Percentiles rank a stretch among this genome's conserved stretches.
Evolutionary conservation across 495 filamentous ascomycete species (phyloP).

Genomic region (Aspergillus ellipticus): DNA sequence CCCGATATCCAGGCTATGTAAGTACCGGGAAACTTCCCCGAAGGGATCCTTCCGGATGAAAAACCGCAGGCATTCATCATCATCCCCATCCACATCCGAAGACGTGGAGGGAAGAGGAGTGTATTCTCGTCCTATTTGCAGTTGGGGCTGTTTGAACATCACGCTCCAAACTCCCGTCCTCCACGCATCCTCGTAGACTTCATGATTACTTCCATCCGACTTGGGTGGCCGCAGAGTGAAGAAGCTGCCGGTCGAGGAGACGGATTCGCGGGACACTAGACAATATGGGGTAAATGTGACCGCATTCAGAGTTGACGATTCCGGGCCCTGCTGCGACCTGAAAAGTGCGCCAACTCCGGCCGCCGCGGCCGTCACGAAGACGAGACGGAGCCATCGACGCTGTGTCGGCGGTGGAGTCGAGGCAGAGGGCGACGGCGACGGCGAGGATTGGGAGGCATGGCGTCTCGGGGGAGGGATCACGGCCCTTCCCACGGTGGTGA

Average conservation of each 20-base stretch:
- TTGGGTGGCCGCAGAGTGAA: constrained; percentile 60
- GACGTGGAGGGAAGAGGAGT: constrained; percentile 69
- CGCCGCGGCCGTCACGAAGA: constrained; percentile 31
- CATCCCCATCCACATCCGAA: constrained; percentile 29
- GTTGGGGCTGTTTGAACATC: constrained; percentile 87
- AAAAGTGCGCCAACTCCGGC: constrained; percentile 37
- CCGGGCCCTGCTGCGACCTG: constrained; percentile 26
- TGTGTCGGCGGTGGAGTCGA: constrained; percentile 20
- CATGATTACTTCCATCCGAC: constrained; percentile 32
- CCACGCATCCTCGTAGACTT: constrained; percentile 50
- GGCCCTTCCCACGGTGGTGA: constrained; percentile 11
- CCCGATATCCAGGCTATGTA: constrained; percentile 59
- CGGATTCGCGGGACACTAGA: constrained; percentile 58
- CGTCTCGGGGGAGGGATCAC: constrained; percentile 13
- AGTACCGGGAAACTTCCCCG: constrained; percentile 64
- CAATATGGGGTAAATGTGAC: constrained; percentile 64
- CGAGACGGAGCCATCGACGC: constrained; percentile 34
- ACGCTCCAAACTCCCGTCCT: constrained; percentile 73
- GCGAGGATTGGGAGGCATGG: constrained; percentile 17
- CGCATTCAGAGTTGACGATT: constrained; percentile 38
- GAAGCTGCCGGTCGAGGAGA: constrained; percentile 74
- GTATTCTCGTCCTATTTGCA: constrained; percentile 86
- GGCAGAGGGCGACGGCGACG: constrained; percentile 2
- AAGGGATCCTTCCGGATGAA: constrained; percentile 52
- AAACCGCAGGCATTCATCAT: constrained; percentile 46